Evolutionary conservation across 768 basidiomycete genomes (phyloP).

Genomic region (Panaeolus papilionaceus): DNA sequence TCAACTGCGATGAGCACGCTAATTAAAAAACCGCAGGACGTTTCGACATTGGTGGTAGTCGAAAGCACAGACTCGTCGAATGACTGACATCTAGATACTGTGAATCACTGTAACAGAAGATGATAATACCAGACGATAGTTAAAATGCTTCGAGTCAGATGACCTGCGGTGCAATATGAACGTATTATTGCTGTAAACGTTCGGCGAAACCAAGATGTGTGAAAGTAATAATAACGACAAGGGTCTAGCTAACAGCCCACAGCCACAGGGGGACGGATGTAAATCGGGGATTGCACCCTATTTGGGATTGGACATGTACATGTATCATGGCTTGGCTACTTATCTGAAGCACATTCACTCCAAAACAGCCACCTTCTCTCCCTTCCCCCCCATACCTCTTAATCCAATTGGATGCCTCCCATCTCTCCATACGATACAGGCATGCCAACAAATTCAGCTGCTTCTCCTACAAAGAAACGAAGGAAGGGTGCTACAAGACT

Average conservation of each 20-base stretch:
- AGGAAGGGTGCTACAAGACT: slow-evolving; percentile 78
- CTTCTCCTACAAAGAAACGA: slow-evolving; percentile 57
- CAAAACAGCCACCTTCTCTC: slow-evolving; percentile 12
- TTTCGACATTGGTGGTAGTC: no score
- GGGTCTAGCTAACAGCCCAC: slow-evolving; percentile 1
- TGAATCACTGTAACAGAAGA: neutral
- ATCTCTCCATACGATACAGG: slow-evolving; percentile 38
- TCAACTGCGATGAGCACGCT: neutral
- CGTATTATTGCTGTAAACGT: no score
- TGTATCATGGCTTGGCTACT: slow-evolving; percentile 16
- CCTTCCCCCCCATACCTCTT: slow-evolving; percentile 32
- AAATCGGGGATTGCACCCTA: slow-evolving; percentile 21
- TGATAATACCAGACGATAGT: no score
- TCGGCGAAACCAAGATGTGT: neutral
- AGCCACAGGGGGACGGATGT: slow-evolving; percentile 19
- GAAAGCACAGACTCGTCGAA: neutral
- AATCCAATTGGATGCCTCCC: slow-evolving; percentile 40
- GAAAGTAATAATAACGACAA: neutral
- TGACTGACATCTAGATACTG: neutral
- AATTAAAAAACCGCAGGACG: neutral
- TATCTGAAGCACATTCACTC: slow-evolving; percentile 15
- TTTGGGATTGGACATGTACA: neutral
- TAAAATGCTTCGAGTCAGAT: no score
- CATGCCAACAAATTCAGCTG: slow-evolving; percentile 27
- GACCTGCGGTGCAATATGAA: no score